These are phyloP conservation scores for Ceratobasidium sp. DNA, from an alignment of 1,284 basidiomycete genomes.

Conservation along the genomic window DNA sequence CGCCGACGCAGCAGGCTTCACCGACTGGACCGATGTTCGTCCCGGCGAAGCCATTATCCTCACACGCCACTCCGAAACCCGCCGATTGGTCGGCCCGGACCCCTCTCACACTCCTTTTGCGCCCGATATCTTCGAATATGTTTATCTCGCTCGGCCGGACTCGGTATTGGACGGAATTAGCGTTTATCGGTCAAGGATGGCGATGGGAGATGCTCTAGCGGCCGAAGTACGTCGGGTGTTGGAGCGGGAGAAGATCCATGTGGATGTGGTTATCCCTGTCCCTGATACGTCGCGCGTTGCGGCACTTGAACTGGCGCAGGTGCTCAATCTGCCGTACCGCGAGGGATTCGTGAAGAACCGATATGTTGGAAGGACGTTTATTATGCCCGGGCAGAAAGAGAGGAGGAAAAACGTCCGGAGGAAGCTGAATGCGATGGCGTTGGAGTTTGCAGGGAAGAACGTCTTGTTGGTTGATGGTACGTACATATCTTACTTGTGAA, in stretches of 20 bases:
- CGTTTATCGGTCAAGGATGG: conserved; percentile 98
- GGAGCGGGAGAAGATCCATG: conserved; percentile 72
- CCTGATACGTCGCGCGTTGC: conserved; percentile 98
- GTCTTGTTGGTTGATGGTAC: conserved; percentile 96
- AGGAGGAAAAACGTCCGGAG: conserved; percentile 95
- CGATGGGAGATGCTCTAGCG: conserved; percentile 98
- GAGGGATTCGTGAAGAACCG: conserved; percentile 99
- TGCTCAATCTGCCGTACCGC: conserved; percentile 90
- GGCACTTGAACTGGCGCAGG: conserved; percentile 95
- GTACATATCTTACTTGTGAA: conserved; percentile 49
- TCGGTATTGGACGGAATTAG: conserved; percentile 97
- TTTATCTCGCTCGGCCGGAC: conserved; percentile 99
- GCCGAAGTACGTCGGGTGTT: conserved; percentile 86
- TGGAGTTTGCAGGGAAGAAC: conserved; percentile 94
- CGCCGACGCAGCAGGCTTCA: conserved; percentile 92
- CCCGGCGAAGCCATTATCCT: conserved; percentile 95
- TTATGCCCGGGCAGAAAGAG: conserved; percentile 99
- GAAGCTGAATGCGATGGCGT: conserved; percentile 99
- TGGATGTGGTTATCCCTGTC: conserved; percentile 98
- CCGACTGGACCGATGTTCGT: conserved; percentile 92
- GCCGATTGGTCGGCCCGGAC: conserved; percentile 77
- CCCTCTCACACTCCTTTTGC: conserved; percentile 73
- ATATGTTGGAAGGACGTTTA: conserved; percentile 98
- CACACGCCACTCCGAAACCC: conserved; percentile 79
- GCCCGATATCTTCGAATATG: conserved; percentile 99